Conservation (phyloP, 176 grass and related monocot genomes). For the Zoysia japonica region DNA sequence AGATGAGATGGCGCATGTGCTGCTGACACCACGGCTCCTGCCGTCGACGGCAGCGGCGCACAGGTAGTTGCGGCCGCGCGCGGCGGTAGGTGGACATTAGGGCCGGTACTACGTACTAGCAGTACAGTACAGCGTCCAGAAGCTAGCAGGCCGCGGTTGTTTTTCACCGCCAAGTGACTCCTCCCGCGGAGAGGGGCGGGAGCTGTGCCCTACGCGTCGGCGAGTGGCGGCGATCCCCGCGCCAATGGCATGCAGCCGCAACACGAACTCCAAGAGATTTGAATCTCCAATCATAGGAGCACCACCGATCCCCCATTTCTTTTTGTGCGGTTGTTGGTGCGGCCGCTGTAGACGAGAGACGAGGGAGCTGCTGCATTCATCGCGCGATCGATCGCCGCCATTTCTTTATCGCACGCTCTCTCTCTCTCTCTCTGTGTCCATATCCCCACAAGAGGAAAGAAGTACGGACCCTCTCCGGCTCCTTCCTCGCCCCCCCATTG, state of each 20-base stretch:
- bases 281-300: constrained; percentile 74
- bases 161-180: constrained; percentile 34
- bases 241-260: constrained; percentile 51
- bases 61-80: constrained; percentile 30
- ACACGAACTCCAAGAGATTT: constrained; percentile 62
- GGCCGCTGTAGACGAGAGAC: constrained; percentile 33
- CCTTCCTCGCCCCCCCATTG: background rate
- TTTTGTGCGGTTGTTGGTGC: constrained; percentile 57
- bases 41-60: background rate
- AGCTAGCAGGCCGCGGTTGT: background rate
- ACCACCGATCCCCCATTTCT: constrained; percentile 49
- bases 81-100: constrained; percentile 36
- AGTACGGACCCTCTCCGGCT: constrained; percentile 11
- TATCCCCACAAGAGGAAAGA: constrained; percentile 48
- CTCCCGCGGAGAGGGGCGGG: background rate
- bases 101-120: background rate
- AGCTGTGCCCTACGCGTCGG: background rate
- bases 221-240: constrained; percentile 10
- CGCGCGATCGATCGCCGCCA: background rate
- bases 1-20: background rate
- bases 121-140: constrained; percentile 10
- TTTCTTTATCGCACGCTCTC: constrained; percentile 32
- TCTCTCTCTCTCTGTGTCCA: constrained; percentile 37
- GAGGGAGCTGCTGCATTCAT: constrained; percentile 52
- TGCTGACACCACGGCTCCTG: constrained; percentile 7